Conservation (phyloP, 371 early-diverging fungal species). For the Circinella umbellata region DNA sequence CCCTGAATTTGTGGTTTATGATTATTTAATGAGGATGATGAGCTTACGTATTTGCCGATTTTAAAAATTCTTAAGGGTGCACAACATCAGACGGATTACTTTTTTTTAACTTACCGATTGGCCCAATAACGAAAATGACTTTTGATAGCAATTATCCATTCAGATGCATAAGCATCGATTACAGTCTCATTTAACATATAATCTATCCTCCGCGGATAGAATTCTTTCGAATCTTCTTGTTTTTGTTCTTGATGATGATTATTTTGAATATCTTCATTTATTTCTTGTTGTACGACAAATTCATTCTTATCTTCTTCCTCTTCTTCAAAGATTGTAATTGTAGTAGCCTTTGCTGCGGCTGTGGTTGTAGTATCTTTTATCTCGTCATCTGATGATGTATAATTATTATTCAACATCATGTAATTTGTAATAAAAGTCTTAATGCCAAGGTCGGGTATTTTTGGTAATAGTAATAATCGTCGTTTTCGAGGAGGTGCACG, state of each 20-base stretch:
- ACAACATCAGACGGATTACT: not conserved
- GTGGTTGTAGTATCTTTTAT: not conserved
- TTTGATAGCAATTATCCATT: slow-evolving; percentile 54
- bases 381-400: too few relatives aligned
- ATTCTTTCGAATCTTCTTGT: not conserved
- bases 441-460: slow-evolving; percentile 37
- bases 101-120: slow-evolving; percentile 36
- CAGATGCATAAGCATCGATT: slow-evolving; percentile 54
- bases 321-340: too few relatives aligned
- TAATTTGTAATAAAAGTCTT: slow-evolving; percentile 27
- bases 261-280: too few relatives aligned
- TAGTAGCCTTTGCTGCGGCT: too few relatives aligned
- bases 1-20: not conserved
- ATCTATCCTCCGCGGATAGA: slow-evolving; percentile 33
- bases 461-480: slow-evolving; percentile 18
- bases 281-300: too few relatives aligned
- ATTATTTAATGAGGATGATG: too few relatives aligned
- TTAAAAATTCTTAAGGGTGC: too few relatives aligned
- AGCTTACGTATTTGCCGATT: too few relatives aligned
- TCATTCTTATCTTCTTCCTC: too few relatives aligned
- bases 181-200: slow-evolving; percentile 51
- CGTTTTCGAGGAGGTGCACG: slow-evolving; percentile 20
- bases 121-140: slow-evolving; percentile 61
- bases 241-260: not conserved
- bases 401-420: not conserved